A percentile compares a stretch with the other conserved stretches of the same genome.
Conservation (phyloP, 805 yeast genomes). For the Metschnikowia lochheadii region DNA sequence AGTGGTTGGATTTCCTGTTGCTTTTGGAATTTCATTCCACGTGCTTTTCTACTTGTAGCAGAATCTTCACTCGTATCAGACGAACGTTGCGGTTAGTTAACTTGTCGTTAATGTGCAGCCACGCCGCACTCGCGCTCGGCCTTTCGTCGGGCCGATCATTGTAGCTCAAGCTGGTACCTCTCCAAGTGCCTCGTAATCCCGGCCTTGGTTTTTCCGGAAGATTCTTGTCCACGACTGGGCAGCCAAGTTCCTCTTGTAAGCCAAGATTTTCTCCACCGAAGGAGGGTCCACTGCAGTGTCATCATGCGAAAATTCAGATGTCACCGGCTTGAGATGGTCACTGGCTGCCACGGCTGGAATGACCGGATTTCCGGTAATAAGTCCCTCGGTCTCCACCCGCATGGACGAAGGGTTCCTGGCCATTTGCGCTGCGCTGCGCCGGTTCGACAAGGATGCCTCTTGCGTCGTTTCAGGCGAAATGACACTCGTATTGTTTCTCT, state of each 20-base stretch:
- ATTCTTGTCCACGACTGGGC: constrained; percentile 11
- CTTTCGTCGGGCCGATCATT: background rate
- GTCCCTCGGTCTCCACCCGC: constrained; percentile 31
- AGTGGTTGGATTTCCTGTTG: too few species aligned
- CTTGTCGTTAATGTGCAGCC: too few species aligned
- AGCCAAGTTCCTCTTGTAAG: constrained; percentile 6
- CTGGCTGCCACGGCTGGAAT: constrained; percentile 11
- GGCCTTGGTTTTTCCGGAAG: background rate
- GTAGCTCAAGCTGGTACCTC: too few species aligned
- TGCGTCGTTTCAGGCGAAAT: constrained; percentile 4
- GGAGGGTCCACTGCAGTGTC: constrained; percentile 18
- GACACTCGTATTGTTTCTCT: constrained; percentile 7
- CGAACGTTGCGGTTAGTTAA: too few species aligned
- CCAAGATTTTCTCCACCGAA: constrained; percentile 13
- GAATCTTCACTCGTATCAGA: too few species aligned
- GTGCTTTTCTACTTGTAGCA: too few species aligned
- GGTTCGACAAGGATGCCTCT: constrained; percentile 6
- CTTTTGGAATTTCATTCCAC: too few species aligned
- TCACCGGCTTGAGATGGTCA: constrained; percentile 15
- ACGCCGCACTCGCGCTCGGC: too few species aligned
- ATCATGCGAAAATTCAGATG: constrained; percentile 15
- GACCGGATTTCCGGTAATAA: constrained; percentile 27
- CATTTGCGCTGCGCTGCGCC: constrained; percentile 36
- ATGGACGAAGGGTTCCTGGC: constrained; percentile 37
- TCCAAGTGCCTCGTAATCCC: constrained; percentile 9